Base-by-base conservation (phyloP, 164 flowering plant species). In the Akebia trifoliata region DNA sequence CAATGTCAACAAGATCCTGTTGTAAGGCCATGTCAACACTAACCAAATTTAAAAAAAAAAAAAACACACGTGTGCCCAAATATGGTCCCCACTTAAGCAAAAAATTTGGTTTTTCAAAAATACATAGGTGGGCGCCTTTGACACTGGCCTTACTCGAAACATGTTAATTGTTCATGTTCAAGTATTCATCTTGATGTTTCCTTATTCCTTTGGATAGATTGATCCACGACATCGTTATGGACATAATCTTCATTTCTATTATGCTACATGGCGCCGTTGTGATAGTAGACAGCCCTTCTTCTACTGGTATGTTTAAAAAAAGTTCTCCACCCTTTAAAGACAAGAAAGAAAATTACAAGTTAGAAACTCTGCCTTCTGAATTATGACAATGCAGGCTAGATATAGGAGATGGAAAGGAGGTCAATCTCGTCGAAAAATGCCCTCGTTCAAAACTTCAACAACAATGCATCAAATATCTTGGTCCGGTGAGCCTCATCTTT, bases 211-310 rank as follows among this genome's bases (percentile, higher is more conserved):
- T 59, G 36, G 34, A 69, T 61, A 93, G 98, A 93, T 93, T 59
- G 98, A 93, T 74, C 96, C 97, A 36, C 79, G 98, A 17, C 98
- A 93, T 57, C 95, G 98, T 2, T 93, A 93, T 69, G 98, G 98
- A 26, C 97, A 90, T 57, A 93, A 90, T 67, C 90, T 93, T 53
- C 96, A 87, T 31, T 82, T 84, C 60, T 93, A 90, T 59, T 93
- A 84, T 62, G 79, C 45, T 59, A 75, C 57, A 15, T 93, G 98
- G 98, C 83, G 90, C n/a, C 83, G 79, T 6, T 85, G 97, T 63
- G 74, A 84, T 15, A 87, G 97, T 56, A 72, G 59, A 69, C 78
- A 93, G 34, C 98, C 97, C 10, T 93, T 89, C 71, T 93, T 93
- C 74, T 90, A 93, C 65, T 93, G 98, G 98, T 90, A 80, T 75